Percentiles rank a stretch among this genome's conserved stretches.
These are phyloP conservation scores for Podaxis pistillaris DNA, from an alignment of 768 basidiomycete genomes.

Conservation along the genomic window DNA sequence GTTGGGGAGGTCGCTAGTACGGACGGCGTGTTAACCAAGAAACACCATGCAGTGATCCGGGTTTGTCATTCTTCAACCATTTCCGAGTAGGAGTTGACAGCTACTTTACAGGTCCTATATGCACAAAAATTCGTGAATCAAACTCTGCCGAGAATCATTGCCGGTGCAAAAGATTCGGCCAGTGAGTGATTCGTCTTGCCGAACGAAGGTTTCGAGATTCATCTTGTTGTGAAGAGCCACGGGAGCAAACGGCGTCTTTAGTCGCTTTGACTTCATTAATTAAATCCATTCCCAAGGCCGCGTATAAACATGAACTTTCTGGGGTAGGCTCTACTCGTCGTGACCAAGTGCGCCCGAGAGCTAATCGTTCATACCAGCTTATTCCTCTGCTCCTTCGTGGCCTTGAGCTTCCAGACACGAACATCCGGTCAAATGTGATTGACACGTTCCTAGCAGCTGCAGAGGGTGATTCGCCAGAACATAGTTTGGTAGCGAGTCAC, in stretches of 20 bases:
- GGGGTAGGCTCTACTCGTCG: constrained; percentile 35
- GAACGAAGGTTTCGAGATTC: not conserved
- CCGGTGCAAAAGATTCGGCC: constrained; percentile 53
- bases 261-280: constrained; percentile 83
- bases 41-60: constrained; percentile 75
- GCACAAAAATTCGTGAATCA: constrained; percentile 72
- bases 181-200: constrained; percentile 37
- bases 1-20: constrained; percentile 64
- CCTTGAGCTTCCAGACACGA: constrained; percentile 71
- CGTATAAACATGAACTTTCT: constrained; percentile 70
- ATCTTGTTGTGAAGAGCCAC: constrained; percentile 37
- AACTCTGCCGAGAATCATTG: constrained; percentile 73
- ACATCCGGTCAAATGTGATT: constrained; percentile 78
- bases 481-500: constrained; percentile 60
- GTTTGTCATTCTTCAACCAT: constrained; percentile 38
- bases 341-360: not conserved
- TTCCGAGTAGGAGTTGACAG: not conserved
- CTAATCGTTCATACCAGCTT: constrained; percentile 47
- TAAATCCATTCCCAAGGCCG: constrained; percentile 71
- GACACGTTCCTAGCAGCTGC: constrained; percentile 74
- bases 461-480: constrained; percentile 49
- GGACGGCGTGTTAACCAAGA: constrained; percentile 70
- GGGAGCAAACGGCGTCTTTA: constrained; percentile 66
- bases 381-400: constrained; percentile 87
- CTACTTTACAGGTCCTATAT: constrained; percentile 57